phyloP scores from a whole-genome alignment of 805 yeast genomes.

The Ogataea trehaloabstinens region DNA sequence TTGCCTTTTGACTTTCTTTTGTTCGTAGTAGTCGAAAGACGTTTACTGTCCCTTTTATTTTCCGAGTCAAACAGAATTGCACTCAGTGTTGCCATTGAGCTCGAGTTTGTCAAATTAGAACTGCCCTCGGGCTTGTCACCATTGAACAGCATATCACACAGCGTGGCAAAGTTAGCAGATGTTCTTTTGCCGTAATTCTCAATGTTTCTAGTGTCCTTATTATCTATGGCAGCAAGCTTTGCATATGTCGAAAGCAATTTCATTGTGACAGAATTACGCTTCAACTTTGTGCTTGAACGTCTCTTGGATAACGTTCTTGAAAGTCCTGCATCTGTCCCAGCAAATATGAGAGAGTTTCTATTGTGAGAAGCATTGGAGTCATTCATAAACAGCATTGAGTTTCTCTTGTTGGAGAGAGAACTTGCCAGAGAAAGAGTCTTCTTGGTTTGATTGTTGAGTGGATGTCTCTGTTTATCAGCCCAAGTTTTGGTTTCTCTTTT shows the following conservation, averaged over 20 bases:
- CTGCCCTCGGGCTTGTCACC: constrained; percentile 47
- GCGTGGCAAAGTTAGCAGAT: constrained; percentile 72
- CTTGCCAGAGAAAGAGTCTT: constrained; percentile 18
- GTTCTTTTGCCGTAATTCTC: constrained; percentile 75
- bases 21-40: constrained; percentile 12
- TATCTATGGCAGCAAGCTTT: constrained; percentile 51
- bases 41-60: constrained; percentile 9
- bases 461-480: constrained; percentile 6
- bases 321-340: constrained; percentile 10
- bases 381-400: constrained; percentile 33
- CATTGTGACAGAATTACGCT: constrained; percentile 71
- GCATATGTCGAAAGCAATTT: constrained; percentile 73
- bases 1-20: constrained; percentile 8
- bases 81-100: constrained; percentile 51
- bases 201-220: constrained; percentile 65
- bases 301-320: constrained; percentile 15
- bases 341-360: constrained; percentile 23
- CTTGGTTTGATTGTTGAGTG: constrained; percentile 2
- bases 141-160: constrained; percentile 74
- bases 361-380: constrained; percentile 10
- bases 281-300: constrained; percentile 30
- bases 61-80: constrained; percentile 38
- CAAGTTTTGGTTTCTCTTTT: constrained; percentile 9
- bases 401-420: constrained; percentile 25
- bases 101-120: constrained; percentile 28